Evolutionary conservation across 768 basidiomycete species (phyloP).

Genomic region (Boletus patriciae): DNA sequence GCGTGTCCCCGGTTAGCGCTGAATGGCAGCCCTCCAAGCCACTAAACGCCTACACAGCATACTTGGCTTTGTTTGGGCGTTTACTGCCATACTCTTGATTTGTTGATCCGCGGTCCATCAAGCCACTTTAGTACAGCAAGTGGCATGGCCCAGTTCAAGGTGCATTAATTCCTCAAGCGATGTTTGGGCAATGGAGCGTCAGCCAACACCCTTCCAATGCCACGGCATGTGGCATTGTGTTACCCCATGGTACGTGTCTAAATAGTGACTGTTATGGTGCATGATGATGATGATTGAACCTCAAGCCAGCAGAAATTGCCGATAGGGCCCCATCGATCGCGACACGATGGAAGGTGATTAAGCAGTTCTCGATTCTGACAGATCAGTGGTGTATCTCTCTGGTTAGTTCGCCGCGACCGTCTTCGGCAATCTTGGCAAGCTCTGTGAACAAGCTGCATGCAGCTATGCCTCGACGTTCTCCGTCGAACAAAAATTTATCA

Average conservation of each 20-base stretch:
- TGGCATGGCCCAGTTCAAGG: background rate
- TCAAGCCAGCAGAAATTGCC: background rate
- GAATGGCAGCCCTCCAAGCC: slow-evolving; percentile 4
- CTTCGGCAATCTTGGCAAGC: background rate
- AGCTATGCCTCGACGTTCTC: background rate
- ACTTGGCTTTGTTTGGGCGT: background rate
- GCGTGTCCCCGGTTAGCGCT: background rate
- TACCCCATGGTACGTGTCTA: background rate
- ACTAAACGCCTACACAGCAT: slow-evolving; percentile 1
- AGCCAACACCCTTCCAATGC: slow-evolving; percentile 1
- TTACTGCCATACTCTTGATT: background rate
- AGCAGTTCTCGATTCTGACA: background rate
- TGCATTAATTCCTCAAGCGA: background rate
- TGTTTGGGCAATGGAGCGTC: background rate
- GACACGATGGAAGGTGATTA: background rate
- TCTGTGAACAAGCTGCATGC: background rate
- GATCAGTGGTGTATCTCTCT: background rate
- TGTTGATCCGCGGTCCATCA: background rate
- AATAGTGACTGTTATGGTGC: background rate
- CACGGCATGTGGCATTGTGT: background rate
- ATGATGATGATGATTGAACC: background rate
- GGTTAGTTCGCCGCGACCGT: no score
- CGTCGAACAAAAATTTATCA: background rate
- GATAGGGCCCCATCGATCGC: background rate
- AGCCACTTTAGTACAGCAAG: slow-evolving; percentile 7